phyloP scores from a whole-genome alignment of 2,329 filamentous ascomycete genomes.

The Trichocomaceae sp. region DNA sequence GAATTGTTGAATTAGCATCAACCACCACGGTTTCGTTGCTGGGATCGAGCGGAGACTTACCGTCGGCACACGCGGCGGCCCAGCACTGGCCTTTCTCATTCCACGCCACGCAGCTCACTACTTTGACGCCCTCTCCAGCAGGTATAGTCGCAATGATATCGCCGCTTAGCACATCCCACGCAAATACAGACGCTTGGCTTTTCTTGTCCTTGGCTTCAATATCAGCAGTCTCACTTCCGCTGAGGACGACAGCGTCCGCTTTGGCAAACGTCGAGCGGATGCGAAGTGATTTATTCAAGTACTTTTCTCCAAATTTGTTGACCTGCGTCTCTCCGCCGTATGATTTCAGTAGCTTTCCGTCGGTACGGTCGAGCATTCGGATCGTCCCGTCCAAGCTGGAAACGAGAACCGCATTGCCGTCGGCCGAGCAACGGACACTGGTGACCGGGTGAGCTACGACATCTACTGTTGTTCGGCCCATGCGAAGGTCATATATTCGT shows the following conservation, averaged over 20 bases:
- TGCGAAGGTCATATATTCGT: slow-evolving; percentile 73
- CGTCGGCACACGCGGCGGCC: slow-evolving; percentile 39
- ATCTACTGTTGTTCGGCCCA: slow-evolving; percentile 64
- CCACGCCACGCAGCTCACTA: slow-evolving; percentile 42
- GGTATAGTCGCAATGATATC: slow-evolving; percentile 57
- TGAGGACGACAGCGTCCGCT: slow-evolving; percentile 69
- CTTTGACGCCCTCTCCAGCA: slow-evolving; percentile 35
- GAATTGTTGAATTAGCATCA: slow-evolving; percentile 6
- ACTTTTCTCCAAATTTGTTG: slow-evolving; percentile 21
- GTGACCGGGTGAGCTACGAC: slow-evolving; percentile 65
- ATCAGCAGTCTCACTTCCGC: slow-evolving; percentile 62
- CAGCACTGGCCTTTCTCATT: slow-evolving; percentile 36
- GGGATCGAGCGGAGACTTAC: slow-evolving; percentile 20
- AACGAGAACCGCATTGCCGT: slow-evolving; percentile 68
- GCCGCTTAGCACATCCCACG: slow-evolving; percentile 78
- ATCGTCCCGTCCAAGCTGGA: slow-evolving; percentile 69
- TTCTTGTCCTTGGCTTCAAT: slow-evolving; percentile 15
- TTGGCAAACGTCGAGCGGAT: slow-evolving; percentile 68
- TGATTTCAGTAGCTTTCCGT: slow-evolving; percentile 65
- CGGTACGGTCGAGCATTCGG: slow-evolving; percentile 71
- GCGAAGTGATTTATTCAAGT: slow-evolving; percentile 64
- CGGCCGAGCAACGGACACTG: slow-evolving; percentile 62
- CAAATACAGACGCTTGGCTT: slow-evolving; percentile 37
- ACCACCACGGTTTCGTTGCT: neutral
- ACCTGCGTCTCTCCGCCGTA: slow-evolving; percentile 54